Evolutionary conservation across 371 early-diverging fungal species (phyloP), one percentile per base, ranked within the genome.

Genomic region (Amoeboaphelidium protococcarum): DNA sequence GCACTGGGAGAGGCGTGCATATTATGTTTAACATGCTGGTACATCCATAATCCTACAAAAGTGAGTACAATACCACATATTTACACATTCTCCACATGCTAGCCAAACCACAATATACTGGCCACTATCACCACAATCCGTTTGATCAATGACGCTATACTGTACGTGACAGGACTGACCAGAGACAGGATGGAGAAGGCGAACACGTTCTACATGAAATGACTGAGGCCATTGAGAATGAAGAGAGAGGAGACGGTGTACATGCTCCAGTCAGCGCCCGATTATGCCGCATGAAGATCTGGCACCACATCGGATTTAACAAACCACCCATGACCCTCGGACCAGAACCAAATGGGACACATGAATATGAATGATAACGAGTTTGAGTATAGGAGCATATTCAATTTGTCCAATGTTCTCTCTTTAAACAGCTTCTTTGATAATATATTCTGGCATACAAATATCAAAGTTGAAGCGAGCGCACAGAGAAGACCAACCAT

Each of bases 121-220:
- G 79, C 76, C 26, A 72, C 72, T 55, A 89, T 86, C 26, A 89
- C 86, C 51, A 82, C 71, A 41, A 89, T 80, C 25, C 90, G 72
- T 62, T 89, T 89, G 49, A 83, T 61, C 47, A 89, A 65, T 10
- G 78, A 76, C 3, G 80, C 75, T 50, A 89, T 80, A 10, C 80
- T 78, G 58, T 83, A 89, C 0, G 86, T 82, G 26, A 89, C 81
- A 0, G 87, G 80, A 1, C 78, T 75, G 4, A 82, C 77, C 44
- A 76, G 57, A 2, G 72, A 62, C 31, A 86, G 61, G 12, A 87
- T 68, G 24, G 73, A 73, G 55, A 86, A 79, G 0, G 86, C 79
- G 52, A 83, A 67, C 52, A 79, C 66, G 48, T 67, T 76, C 54
- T 89, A 86, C 23, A 67, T 59, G 57, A 82, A 84, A 58, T 83